A percentile compares a stretch with the other conserved stretches of the same genome.
Evolutionary conservation across 768 basidiomycete species (phyloP).

Genomic region (Holtermannia corniformis): DNA sequence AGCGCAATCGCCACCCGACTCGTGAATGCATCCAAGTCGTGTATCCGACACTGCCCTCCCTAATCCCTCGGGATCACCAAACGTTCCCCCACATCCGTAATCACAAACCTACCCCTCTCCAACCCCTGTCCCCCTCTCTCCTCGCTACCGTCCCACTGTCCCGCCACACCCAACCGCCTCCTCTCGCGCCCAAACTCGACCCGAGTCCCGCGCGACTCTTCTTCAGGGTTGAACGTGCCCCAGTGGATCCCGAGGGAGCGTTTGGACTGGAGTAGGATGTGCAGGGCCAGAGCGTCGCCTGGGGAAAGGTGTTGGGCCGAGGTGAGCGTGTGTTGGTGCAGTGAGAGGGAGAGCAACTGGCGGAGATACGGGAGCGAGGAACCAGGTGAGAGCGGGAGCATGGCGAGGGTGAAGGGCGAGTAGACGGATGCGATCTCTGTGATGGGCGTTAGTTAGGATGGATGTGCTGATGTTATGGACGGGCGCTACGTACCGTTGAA

Average conservation of each 20-base stretch:
- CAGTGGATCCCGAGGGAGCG: slow-evolving; percentile 31
- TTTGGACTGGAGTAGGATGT: slow-evolving; percentile 17
- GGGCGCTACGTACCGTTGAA: slow-evolving; percentile 26
- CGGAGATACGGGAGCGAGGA: slow-evolving; percentile 39
- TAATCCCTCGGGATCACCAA: slow-evolving; percentile 42
- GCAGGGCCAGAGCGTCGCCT: slow-evolving; percentile 27
- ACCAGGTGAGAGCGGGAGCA: slow-evolving; percentile 38
- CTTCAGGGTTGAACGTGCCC: slow-evolving; percentile 33
- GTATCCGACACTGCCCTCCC: neutral
- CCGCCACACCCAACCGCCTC: slow-evolving; percentile 10
- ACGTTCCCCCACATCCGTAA: slow-evolving; percentile 27
- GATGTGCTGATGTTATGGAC: neutral
- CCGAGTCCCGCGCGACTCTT: slow-evolving; percentile 30
- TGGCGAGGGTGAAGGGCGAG: slow-evolving; percentile 28
- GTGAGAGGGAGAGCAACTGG: slow-evolving; percentile 34
- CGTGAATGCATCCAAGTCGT: neutral
- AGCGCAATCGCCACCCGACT: no score
- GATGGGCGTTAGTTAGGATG: neutral
- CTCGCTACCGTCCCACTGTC: slow-evolving; percentile 12
- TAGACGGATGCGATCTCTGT: slow-evolving; percentile 35
- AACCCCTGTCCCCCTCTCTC: slow-evolving; percentile 2
- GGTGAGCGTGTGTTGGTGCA: slow-evolving; percentile 39
- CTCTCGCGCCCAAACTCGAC: slow-evolving; percentile 31
- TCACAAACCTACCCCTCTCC: slow-evolving; percentile 21
- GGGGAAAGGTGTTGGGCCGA: slow-evolving; percentile 33